Conservation (phyloP, 495 filamentous ascomycete genomes). For the Neurospora sp. region DNA sequence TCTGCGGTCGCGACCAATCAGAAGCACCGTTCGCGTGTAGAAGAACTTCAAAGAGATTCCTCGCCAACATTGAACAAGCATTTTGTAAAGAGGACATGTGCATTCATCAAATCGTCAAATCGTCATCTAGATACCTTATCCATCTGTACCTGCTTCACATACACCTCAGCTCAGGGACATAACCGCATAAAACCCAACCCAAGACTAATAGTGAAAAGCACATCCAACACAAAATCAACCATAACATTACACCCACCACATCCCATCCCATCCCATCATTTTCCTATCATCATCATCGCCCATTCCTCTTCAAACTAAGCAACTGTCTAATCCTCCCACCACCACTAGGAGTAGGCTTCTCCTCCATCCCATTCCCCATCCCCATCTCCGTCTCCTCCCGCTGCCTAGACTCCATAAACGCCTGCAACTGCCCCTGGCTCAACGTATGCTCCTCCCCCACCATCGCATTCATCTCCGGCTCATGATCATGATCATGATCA, state of each 20-base stretch:
- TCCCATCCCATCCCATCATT: background rate
- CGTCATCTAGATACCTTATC: background rate
- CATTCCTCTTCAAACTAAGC: slow-evolving; percentile 10
- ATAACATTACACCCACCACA: background rate
- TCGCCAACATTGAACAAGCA: background rate
- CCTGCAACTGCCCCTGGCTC: slow-evolving; percentile 2
- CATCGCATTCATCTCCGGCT: slow-evolving; percentile 1
- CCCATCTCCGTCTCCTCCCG: background rate
- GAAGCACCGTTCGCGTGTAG: background rate
- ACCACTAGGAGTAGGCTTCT: background rate
- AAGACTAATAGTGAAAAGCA: background rate
- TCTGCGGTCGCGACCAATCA: background rate
- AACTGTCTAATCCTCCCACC: slow-evolving; percentile 10
- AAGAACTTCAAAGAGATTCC: background rate
- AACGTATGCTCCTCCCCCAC: slow-evolving; percentile 4
- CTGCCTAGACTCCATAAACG: background rate
- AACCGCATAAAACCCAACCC: background rate
- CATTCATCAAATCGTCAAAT: background rate
- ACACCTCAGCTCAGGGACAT: background rate
- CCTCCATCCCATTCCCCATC: background rate
- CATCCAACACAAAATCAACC: background rate
- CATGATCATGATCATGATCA: background rate
- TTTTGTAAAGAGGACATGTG: background rate
- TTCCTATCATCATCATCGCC: background rate
- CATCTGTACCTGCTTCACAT: background rate